Evolutionary conservation across 2,329 filamentous ascomycete species (phyloP).

Genomic region (Basipetospora chlamydospora): DNA sequence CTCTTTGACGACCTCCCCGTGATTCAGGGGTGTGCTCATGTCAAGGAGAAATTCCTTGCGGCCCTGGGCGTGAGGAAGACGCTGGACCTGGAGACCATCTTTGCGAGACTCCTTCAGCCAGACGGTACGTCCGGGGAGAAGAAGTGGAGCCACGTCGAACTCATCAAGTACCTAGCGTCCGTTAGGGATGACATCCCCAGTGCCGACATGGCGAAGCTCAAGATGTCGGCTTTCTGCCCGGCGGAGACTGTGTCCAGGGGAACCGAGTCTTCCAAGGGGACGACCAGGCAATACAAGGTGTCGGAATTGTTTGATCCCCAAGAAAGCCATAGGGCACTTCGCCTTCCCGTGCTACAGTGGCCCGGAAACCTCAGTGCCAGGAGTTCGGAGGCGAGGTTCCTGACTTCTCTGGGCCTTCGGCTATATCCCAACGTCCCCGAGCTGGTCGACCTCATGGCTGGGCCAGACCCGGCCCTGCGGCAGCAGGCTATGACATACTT

Average conservation of each 20-base stretch:
- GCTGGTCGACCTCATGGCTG: constrained; percentile 64
- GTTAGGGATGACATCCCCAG: constrained; percentile 78
- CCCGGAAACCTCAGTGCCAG: constrained; percentile 51
- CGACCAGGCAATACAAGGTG: constrained; percentile 49
- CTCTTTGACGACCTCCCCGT: constrained; percentile 87
- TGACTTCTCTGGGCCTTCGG: constrained; percentile 59
- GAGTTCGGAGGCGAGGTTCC: constrained; percentile 60
- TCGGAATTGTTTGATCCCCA: constrained; percentile 73
- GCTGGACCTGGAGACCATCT: constrained; percentile 85
- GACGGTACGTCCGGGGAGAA: constrained; percentile 36
- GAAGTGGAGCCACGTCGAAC: constrained; percentile 83
- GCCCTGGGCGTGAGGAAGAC: constrained; percentile 88
- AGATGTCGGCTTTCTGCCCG: constrained; percentile 66
- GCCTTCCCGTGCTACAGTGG: constrained; percentile 71
- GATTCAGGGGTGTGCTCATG: constrained; percentile 56
- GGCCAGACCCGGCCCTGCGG: constrained; percentile 42
- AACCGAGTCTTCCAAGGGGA: constrained; percentile 37
- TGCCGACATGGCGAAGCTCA: constrained; percentile 67
- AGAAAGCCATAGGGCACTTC: constrained; percentile 51
- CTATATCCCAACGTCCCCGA: constrained; percentile 57
- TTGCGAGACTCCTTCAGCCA: constrained; percentile 63
- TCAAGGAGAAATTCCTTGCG: constrained; percentile 82
- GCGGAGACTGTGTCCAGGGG: constrained; percentile 47
- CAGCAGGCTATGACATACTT: constrained; percentile 67
- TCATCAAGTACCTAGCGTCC: constrained; percentile 87